A percentile compares a stretch with the other conserved stretches of the same genome.
Conservation (phyloP, 805 yeast species). For the Kodamaea sagamina region DNA sequence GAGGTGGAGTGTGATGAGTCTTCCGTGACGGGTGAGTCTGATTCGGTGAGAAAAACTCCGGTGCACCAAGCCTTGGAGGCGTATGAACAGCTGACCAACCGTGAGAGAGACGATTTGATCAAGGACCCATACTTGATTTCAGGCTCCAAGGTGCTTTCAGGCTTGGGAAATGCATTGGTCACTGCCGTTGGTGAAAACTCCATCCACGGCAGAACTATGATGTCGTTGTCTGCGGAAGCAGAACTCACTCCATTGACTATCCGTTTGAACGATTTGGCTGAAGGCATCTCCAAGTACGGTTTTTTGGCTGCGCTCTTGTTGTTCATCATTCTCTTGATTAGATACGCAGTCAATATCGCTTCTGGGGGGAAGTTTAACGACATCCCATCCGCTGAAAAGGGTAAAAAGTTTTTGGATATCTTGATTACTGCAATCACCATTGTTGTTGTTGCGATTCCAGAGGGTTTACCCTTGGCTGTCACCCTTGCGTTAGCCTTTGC, state of each 20-base stretch:
- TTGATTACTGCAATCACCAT: conserved; percentile 89
- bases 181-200: conserved; percentile 92
- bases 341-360: conserved; percentile 67
- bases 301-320: conserved; percentile 80
- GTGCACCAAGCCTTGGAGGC: conserved; percentile 45
- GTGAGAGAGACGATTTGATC: conserved; percentile 42
- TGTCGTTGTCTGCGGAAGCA: conserved; percentile 69
- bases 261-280: conserved; percentile 79
- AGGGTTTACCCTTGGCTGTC: conserved; percentile 96
- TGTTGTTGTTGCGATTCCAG: conserved; percentile 98
- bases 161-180: conserved; percentile 81
- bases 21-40: conserved; percentile 91
- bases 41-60: conserved; percentile 70
- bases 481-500: conserved; percentile 97
- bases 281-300: conserved; percentile 94
- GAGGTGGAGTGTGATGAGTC: conserved; percentile 88
- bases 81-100: conserved; percentile 28
- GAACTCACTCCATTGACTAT: conserved; percentile 89
- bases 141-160: conserved; percentile 85
- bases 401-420: conserved; percentile 79
- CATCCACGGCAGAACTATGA: conserved; percentile 88
- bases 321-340: conserved; percentile 74
- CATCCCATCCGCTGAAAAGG: conserved; percentile 68
- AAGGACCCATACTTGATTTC: conserved; percentile 86
- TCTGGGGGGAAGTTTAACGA: conserved; percentile 48